These are phyloP conservation scores for Infundibulicybe gibba DNA, from an alignment of 768 basidiomycete genomes.

Conservation along the genomic window DNA sequence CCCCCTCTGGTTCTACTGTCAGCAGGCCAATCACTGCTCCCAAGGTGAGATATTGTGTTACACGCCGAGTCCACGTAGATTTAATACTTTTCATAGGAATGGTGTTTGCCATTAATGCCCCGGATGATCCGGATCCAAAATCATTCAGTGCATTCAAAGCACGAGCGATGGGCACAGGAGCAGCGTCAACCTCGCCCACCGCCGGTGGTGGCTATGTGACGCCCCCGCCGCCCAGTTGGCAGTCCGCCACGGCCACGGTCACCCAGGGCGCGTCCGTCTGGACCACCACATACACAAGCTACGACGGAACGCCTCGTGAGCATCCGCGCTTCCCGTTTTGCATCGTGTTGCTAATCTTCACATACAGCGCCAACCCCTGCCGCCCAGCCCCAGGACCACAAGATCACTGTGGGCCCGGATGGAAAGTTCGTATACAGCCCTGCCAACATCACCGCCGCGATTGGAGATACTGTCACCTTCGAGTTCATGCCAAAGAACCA, in stretches of 20 bases:
- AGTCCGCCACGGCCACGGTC: neutral
- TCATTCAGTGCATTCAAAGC: conserved; percentile 50
- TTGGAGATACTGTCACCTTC: neutral
- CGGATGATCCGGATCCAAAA: conserved; percentile 25
- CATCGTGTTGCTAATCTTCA: no score
- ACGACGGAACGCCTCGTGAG: neutral
- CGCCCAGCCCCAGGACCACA: neutral
- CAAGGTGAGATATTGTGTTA: conserved; percentile 23
- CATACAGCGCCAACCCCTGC: no score
- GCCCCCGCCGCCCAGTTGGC: neutral
- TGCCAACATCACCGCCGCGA: neutral
- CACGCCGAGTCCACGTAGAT: neutral
- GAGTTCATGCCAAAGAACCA: neutral
- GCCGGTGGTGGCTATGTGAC: neutral
- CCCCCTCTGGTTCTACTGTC: conserved; percentile 59
- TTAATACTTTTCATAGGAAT: conserved; percentile 33
- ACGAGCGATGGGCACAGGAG: conserved; percentile 28
- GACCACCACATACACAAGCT: neutral
- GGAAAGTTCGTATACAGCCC: neutral
- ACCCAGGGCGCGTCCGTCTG: neutral
- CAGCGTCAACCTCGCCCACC: conserved; percentile 7
- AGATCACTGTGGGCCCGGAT: neutral
- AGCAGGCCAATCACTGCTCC: conserved; percentile 50
- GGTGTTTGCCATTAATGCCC: conserved; percentile 67
- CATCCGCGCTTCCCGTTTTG: neutral